Evolutionary conservation across 1,284 basidiomycete genomes (phyloP), one percentile per base, ranked within the genome.

Genomic region (Cryptococcus sp.): DNA sequence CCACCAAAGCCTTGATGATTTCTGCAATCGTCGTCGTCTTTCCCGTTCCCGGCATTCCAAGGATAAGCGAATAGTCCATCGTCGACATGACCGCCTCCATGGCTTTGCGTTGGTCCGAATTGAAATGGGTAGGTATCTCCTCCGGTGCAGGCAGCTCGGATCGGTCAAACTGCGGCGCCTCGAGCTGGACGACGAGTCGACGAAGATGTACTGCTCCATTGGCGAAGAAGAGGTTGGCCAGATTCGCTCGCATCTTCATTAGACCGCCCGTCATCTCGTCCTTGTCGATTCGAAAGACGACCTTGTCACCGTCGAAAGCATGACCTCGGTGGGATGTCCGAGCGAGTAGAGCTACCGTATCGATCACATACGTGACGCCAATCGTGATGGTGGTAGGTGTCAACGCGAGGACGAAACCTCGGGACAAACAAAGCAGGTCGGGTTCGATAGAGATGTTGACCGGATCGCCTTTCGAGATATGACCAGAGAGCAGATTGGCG

Each of bases 31-130:
- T 87, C 0, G 92, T 95, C 31, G 94, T 97, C 75, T 99, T 99
- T 9, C 94, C 94, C 2, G 95, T 97, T 0, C 94, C 94, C 2
- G 94, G 94, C 95, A 98, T 97, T 22, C 94, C 95, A 5, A 97
- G 78, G 26, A 98, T 80, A 39, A 97, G 75, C 0, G 92, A 84
- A 66, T 97, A 99, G 69, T 99, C 93, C 52, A 82, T 75, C 0
- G 94, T 88, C 2, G 77, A 75, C 16, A 97, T 71, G 2, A 86
- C 87, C 54, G 82, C 85, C 25, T 74, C 69, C 65, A 97, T 79
- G 0, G 92, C 93, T 2, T 69, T 69, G 39, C 75, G 68, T 72
- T 99, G 95, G 53, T 85, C 84, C 0, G 70, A 62, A 63, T 97
- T 97, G 14, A 97, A 78, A 26, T 69, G 57, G 5, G 53, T 14